Conservation (phyloP, 2,329 filamentous ascomycete genomes). For the Colletotrichum chrysophilum region DNA sequence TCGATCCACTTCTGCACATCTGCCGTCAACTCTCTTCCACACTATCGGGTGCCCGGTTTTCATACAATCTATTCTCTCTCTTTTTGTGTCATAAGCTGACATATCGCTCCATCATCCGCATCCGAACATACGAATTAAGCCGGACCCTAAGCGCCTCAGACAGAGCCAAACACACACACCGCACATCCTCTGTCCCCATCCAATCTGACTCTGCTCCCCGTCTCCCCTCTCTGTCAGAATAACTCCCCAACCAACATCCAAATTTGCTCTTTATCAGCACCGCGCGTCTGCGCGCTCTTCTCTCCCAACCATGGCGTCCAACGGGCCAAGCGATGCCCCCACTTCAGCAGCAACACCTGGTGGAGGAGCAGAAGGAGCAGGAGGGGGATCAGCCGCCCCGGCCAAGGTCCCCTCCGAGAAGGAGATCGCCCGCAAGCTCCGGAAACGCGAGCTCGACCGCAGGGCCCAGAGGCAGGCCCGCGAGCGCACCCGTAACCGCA, state of each 20-base stretch:
- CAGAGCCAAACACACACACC: neutral
- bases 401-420: constrained; percentile 14
- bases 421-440: constrained; percentile 25
- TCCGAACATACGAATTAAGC: neutral
- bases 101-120: neutral
- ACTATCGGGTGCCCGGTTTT: neutral
- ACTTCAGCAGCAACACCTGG: neutral
- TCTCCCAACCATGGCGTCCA: neutral
- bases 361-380: neutral
- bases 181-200: neutral
- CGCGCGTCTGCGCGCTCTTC: neutral
- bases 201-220: neutral
- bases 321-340: neutral
- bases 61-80: neutral
- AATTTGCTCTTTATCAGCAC: neutral
- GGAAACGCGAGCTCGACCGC: constrained; percentile 37
- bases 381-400: neutral
- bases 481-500: constrained; percentile 35
- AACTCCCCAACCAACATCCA: neutral
- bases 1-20: constrained; percentile 2
- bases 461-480: constrained; percentile 34
- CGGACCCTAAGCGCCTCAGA: neutral
- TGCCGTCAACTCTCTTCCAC: neutral
- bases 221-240: neutral
- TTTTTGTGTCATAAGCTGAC: neutral